phyloP scores from a whole-genome alignment of 2,329 filamentous ascomycete species.

The Aspergillus caelatus region DNA sequence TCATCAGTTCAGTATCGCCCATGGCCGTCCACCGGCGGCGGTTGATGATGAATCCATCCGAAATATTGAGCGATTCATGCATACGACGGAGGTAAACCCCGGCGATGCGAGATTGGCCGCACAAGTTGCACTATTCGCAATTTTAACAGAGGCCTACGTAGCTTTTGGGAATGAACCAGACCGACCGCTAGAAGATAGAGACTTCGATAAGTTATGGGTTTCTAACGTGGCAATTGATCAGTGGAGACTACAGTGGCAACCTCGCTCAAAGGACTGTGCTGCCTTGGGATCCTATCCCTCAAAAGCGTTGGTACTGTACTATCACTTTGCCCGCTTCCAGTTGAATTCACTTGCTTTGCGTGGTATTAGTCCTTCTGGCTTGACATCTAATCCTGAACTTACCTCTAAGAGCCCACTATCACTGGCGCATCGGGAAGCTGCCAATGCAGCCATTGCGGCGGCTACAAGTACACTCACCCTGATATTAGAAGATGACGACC shows the following conservation, averaged over 20 bases:
- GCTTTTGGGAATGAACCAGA: conserved; percentile 56
- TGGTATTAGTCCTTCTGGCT: conserved; percentile 35
- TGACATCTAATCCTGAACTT: conserved; percentile 9
- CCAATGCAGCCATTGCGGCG: conserved; percentile 38
- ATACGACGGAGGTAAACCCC: conserved; percentile 44
- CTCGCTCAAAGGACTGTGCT: conserved; percentile 34
- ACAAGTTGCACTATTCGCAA: conserved; percentile 55
- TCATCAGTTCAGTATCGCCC: conserved; percentile 60
- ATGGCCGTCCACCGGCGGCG: conserved; percentile 55
- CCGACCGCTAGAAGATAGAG: conserved; percentile 47
- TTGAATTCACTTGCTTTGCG: conserved; percentile 36
- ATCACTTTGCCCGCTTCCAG: conserved; percentile 46
- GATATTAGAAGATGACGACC: conserved; percentile 39
- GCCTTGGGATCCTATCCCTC: conserved; percentile 27
- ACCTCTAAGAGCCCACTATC: conserved; percentile 7
- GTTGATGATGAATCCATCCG: conserved; percentile 55
- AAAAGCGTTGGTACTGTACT: conserved; percentile 4
- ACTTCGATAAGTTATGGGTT: conserved; percentile 42
- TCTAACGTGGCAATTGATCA: conserved; percentile 42
- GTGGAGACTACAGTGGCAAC: conserved; percentile 41
- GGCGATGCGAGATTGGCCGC: conserved; percentile 53
- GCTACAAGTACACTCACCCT: conserved; percentile 38
- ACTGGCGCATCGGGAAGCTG: conserved; percentile 23
- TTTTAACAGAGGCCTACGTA: conserved; percentile 51
- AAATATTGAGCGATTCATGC: conserved; percentile 53